phyloP scores from a whole-genome alignment of 495 filamentous ascomycete species.

The Talaromyces stipitatus region DNA sequence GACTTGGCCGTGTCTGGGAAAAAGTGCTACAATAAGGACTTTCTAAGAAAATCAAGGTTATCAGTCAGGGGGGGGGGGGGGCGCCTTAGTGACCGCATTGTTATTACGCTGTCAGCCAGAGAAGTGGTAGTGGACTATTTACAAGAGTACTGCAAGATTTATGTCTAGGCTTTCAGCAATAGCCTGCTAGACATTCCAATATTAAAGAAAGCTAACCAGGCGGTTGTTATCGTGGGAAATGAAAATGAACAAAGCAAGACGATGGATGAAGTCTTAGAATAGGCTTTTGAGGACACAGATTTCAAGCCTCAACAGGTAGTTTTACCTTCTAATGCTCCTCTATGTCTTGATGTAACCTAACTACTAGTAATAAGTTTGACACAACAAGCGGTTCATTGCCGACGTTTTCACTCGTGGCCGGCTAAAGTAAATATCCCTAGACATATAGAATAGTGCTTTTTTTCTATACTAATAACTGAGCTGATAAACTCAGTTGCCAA shows the following conservation, averaged over 20 bases:
- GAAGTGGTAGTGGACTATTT: slow-evolving; percentile 36
- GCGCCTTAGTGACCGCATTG: slow-evolving; percentile 38
- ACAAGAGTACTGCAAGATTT: slow-evolving; percentile 17
- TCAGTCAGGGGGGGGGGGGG: slow-evolving; percentile 56
- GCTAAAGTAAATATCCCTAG: background rate
- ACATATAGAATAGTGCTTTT: slow-evolving; percentile 34
- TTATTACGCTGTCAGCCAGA: slow-evolving; percentile 50
- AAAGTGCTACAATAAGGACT: slow-evolving; percentile 45
- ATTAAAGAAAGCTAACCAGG: slow-evolving; percentile 44
- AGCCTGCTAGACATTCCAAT: slow-evolving; percentile 54
- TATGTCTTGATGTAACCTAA: slow-evolving; percentile 36
- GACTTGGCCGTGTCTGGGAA: slow-evolving; percentile 51
- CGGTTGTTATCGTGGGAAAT: slow-evolving; percentile 51
- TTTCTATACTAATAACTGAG: slow-evolving; percentile 46
- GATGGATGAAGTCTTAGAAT: slow-evolving; percentile 44
- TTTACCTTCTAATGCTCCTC: slow-evolving; percentile 29
- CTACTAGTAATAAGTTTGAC: slow-evolving; percentile 39
- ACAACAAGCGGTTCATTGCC: slow-evolving; percentile 27
- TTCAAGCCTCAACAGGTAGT: slow-evolving; percentile 40
- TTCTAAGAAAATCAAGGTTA: slow-evolving; percentile 34
- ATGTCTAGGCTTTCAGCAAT: slow-evolving; percentile 57
- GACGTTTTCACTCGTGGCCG: slow-evolving; percentile 16
- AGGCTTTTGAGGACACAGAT: slow-evolving; percentile 34
- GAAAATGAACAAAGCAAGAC: slow-evolving; percentile 41
- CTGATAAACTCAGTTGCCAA: slow-evolving; percentile 41